A percentile compares a stretch with the other conserved stretches of the same genome.
These are phyloP conservation scores for Candida pini DNA, from an alignment of 805 yeast species.

Conservation along the genomic window DNA sequence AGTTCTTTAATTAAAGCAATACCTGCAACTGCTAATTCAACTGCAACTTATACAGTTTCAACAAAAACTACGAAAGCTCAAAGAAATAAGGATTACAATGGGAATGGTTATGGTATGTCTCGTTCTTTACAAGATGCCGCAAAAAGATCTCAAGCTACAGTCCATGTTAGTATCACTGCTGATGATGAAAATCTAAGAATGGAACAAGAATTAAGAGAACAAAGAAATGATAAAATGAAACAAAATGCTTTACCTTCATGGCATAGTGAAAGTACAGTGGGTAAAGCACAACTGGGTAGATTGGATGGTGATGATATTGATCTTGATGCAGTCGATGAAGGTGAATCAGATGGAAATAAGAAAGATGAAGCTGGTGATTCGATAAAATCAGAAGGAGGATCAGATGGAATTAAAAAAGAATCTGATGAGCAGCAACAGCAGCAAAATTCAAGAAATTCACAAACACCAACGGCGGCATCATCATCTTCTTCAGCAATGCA, in stretches of 20 bases:
- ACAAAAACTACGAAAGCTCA: slow-evolving; percentile 28
- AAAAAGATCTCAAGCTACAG: slow-evolving; percentile 65
- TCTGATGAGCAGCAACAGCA: not conserved
- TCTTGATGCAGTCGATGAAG: slow-evolving; percentile 9
- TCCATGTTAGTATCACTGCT: slow-evolving; percentile 85
- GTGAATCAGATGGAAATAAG: slow-evolving; percentile 17
- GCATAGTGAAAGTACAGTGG: slow-evolving; percentile 91
- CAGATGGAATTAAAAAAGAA: not conserved
- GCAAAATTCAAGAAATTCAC: not conserved
- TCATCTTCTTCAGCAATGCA: too few relatives aligned
- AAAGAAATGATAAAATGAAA: slow-evolving; percentile 63
- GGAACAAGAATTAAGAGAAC: slow-evolving; percentile 61
- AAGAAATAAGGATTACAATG: slow-evolving; percentile 15
- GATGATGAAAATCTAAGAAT: slow-evolving; percentile 68
- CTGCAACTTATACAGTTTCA: slow-evolving; percentile 65
- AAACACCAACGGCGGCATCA: slow-evolving; percentile 4
- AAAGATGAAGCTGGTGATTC: slow-evolving; percentile 4
- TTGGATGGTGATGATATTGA: slow-evolving; percentile 44
- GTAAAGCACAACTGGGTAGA: slow-evolving; percentile 53
- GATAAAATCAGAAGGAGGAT: not conserved
- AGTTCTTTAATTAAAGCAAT: slow-evolving; percentile 73
- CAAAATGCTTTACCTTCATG: slow-evolving; percentile 96
- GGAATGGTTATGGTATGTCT: slow-evolving; percentile 18
- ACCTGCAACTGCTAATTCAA: slow-evolving; percentile 71
- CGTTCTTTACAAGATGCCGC: slow-evolving; percentile 30